phyloP scores from a whole-genome alignment of 2,329 filamentous ascomycete species.

The Sporothrix variecibatus region DNA sequence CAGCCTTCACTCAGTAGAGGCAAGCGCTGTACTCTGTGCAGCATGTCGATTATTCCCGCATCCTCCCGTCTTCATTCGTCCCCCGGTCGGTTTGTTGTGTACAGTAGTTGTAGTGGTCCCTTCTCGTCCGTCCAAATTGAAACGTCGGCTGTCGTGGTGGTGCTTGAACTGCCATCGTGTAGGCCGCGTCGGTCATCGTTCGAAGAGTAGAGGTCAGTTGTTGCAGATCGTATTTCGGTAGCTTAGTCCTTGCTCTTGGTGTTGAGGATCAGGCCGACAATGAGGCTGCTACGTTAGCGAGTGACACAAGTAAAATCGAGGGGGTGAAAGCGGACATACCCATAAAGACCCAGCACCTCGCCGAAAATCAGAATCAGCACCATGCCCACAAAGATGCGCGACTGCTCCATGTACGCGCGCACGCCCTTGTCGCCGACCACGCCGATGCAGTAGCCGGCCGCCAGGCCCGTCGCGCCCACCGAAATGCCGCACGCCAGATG shows the following conservation, averaged over 20 bases:
- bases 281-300: conserved; percentile 61
- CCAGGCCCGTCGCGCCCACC: conserved; percentile 88
- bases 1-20: no score
- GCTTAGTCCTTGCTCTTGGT: conserved; percentile 70
- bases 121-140: not conserved
- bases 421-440: conserved; percentile 94
- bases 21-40: not conserved
- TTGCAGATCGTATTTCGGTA: not conserved
- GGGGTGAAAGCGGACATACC: conserved; percentile 58
- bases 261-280: conserved; percentile 91
- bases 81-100: not conserved
- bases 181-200: not conserved
- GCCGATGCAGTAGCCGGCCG: conserved; percentile 94
- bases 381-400: conserved; percentile 96
- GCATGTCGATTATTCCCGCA: not conserved
- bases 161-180: not conserved
- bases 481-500: conserved; percentile 88
- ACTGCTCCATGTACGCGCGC: conserved; percentile 93
- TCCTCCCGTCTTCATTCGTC: not conserved
- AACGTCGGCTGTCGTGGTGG: not conserved
- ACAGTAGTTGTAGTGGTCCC: not conserved
- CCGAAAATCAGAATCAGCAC: conserved; percentile 98
- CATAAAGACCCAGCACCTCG: conserved; percentile 94
- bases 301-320: no score
- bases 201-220: no score